Evolutionary conservation across 768 basidiomycete species (phyloP).

Genomic region (Pleurotus citrinopileatus): DNA sequence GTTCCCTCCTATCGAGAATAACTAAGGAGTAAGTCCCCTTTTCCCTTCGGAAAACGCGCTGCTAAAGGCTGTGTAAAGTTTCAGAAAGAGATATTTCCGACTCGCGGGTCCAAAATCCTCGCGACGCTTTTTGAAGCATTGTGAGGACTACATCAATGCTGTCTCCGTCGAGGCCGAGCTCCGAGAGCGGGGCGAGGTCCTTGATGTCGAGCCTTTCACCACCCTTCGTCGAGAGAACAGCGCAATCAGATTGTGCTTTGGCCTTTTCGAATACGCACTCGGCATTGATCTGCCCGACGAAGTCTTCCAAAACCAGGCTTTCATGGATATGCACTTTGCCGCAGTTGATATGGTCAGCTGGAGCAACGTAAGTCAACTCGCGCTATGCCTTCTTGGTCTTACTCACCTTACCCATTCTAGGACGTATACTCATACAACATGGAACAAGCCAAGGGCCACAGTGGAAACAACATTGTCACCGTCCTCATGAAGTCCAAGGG

Average conservation of each 20-base stretch:
- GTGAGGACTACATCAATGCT: constrained; percentile 53
- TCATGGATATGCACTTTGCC: constrained; percentile 53
- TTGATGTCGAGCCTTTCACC: constrained; percentile 51
- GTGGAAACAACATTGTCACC: constrained; percentile 65
- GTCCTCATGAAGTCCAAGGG: constrained; percentile 59
- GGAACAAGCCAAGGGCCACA: constrained; percentile 64
- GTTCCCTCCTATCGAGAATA: constrained; percentile 54
- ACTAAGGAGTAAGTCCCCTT: constrained; percentile 52
- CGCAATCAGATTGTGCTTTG: constrained; percentile 62
- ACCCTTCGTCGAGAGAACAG: constrained; percentile 67
- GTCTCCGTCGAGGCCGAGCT: constrained; percentile 62
- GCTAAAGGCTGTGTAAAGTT: constrained; percentile 32
- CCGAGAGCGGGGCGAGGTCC: constrained; percentile 53
- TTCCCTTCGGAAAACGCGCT: constrained; percentile 6
- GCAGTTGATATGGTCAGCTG: constrained; percentile 67
- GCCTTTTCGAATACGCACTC: constrained; percentile 57
- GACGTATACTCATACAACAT: constrained; percentile 19
- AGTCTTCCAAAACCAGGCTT: constrained; percentile 52
- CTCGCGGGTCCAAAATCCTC: constrained; percentile 43
- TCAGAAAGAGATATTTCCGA: constrained; percentile 45
- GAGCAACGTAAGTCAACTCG: constrained; percentile 53
- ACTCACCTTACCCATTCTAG: constrained; percentile 4
- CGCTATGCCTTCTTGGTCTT: background rate
- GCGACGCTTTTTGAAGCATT: constrained; percentile 49
- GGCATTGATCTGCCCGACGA: constrained; percentile 63